Evolutionary conservation across 2,329 filamentous ascomycete genomes (phyloP).

Genomic region (Ophiosphaerella narmari): DNA sequence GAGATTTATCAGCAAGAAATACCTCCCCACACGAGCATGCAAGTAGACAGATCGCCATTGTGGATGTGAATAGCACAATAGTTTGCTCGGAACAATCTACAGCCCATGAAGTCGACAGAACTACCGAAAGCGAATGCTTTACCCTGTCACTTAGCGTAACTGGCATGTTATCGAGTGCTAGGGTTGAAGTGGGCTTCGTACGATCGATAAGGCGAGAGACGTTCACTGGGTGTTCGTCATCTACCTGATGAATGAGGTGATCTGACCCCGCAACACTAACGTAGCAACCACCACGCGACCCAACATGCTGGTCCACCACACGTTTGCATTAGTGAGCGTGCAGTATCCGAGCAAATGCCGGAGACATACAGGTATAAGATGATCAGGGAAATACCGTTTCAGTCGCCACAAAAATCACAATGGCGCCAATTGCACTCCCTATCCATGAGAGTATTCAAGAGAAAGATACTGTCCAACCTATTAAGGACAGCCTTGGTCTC

Average conservation of each 20-base stretch:
- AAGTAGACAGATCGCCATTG: slow-evolving; percentile 14
- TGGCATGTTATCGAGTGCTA: neutral
- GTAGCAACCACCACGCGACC: slow-evolving; percentile 10
- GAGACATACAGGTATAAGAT: slow-evolving; percentile 18
- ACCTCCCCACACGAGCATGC: neutral
- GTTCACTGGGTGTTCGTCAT: slow-evolving; percentile 38
- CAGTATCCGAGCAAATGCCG: slow-evolving; percentile 8
- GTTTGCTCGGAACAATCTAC: neutral
- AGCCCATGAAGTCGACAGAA: no score
- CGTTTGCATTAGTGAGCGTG: slow-evolving; percentile 19
- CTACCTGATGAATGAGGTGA: slow-evolving; percentile 38
- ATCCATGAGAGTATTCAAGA: slow-evolving; percentile 55
- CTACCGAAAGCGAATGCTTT: no score
- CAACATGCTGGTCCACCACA: neutral
- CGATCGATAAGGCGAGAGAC: slow-evolving; percentile 26
- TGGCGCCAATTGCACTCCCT: slow-evolving; percentile 64
- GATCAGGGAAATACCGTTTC: neutral
- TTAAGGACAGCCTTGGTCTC: slow-evolving; percentile 67
- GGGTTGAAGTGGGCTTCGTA: slow-evolving; percentile 2
- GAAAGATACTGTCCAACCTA: slow-evolving; percentile 64
- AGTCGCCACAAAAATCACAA: slow-evolving; percentile 30
- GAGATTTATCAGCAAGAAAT: slow-evolving; percentile 9
- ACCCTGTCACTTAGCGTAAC: neutral
- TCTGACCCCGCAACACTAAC: slow-evolving; percentile 42
- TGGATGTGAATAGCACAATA: slow-evolving; percentile 30